phyloP scores from a whole-genome alignment of 2,329 filamentous ascomycete species.

The Hymenoscyphus repandus region DNA sequence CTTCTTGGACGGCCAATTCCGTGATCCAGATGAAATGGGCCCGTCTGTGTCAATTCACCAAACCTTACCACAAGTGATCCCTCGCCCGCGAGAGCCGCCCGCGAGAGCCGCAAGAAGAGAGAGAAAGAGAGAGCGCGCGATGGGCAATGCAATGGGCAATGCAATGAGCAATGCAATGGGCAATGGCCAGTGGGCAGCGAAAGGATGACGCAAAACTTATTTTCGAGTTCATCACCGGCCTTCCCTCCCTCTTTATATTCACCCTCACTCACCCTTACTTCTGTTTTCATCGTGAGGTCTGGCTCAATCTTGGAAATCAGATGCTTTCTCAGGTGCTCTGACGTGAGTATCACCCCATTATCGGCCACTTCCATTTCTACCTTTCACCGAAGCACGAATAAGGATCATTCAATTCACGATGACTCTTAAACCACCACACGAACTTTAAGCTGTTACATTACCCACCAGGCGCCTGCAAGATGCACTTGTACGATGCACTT shows the following conservation, averaged over 20 bases:
- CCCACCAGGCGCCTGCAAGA: no score
- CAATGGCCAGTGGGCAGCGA: no score
- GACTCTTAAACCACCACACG: no score
- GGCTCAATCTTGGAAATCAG: constrained; percentile 7
- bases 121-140: neutral
- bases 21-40: neutral
- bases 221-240: neutral
- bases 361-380: neutral
- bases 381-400: no score
- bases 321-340: constrained; percentile 13
- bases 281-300: neutral
- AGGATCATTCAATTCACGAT: no score
- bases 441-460: no score
- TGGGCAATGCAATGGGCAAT: no score
- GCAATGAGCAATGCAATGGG: no score
- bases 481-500: no score
- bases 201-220: no score
- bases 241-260: constrained; percentile 3
- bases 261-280: neutral
- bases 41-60: neutral
- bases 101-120: neutral
- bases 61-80: no score
- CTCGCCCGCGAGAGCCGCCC: neutral
- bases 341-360: constrained; percentile 20
- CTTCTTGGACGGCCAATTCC: neutral